Conservation (phyloP, 1,284 basidiomycete genomes). For the Sphagnurus paluster region DNA sequence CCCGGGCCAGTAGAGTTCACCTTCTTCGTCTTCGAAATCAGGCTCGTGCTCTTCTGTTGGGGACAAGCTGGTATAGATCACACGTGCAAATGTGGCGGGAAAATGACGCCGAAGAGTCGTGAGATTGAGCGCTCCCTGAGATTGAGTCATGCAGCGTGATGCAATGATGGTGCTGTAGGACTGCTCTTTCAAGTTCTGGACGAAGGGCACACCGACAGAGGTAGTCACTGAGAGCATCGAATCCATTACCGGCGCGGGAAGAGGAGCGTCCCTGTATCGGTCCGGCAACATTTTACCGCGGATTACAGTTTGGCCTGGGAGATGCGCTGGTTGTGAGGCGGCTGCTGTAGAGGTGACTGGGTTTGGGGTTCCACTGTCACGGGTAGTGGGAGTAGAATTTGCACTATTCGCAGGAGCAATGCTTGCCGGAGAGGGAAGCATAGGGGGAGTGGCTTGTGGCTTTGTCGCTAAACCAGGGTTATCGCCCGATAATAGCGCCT, state of each 20-base stretch:
- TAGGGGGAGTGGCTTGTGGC: conserved; percentile 54
- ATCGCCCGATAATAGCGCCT: conserved; percentile 34
- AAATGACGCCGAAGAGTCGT: conserved; percentile 66
- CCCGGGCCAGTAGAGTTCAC: conserved; percentile 77
- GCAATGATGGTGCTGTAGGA: conserved; percentile 43
- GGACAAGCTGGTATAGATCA: conserved; percentile 62
- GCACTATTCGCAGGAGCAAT: conserved; percentile 63
- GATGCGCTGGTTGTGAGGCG: conserved; percentile 26
- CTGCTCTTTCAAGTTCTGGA: conserved; percentile 49
- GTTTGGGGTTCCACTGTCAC: conserved; percentile 48
- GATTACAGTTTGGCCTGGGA: conserved; percentile 31
- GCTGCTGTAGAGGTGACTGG: conserved; percentile 22
- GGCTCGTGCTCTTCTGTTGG: conserved; percentile 71
- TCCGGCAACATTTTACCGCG: conserved; percentile 37
- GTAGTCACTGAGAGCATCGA: conserved; percentile 39
- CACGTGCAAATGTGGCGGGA: conserved; percentile 69
- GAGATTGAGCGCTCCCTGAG: conserved; percentile 59
- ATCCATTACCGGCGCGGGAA: conserved; percentile 38
- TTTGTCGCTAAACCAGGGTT: conserved; percentile 38
- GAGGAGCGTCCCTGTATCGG: conserved; percentile 31
- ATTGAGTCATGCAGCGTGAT: conserved; percentile 45
- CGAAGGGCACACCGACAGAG: conserved; percentile 35
- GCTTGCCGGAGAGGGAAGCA: conserved; percentile 75
- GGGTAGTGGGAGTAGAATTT: conserved; percentile 69
- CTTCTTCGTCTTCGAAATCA: conserved; percentile 78